Evolutionary conservation across 2,329 filamentous ascomycete genomes (phyloP).

Genomic region (Xylaria digitata): DNA sequence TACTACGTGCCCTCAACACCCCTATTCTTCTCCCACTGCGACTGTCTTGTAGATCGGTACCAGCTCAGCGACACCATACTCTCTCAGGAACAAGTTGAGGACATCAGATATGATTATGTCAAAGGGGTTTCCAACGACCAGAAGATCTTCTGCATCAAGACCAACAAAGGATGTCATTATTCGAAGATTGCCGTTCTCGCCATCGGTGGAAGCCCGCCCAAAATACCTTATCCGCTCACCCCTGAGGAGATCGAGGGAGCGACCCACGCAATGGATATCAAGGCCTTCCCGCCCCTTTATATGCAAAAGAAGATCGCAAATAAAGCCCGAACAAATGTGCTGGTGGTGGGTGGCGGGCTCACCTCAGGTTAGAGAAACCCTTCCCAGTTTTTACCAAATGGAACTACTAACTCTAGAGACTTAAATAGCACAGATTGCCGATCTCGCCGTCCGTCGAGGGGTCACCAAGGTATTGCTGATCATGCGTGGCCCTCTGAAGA

Average conservation of each 20-base stretch:
- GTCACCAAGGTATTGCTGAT: constrained; percentile 76
- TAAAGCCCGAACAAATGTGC: constrained; percentile 66
- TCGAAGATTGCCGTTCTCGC: constrained; percentile 75
- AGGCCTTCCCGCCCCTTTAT: constrained; percentile 64
- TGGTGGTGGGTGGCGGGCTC: constrained; percentile 80
- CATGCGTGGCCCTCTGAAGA: constrained; percentile 68
- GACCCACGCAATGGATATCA: constrained; percentile 72
- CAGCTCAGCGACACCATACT: constrained; percentile 67
- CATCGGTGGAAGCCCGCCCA: constrained; percentile 73
- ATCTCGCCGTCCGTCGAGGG: constrained; percentile 72
- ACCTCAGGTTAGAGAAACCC: constrained; percentile 61
- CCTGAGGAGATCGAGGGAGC: constrained; percentile 52
- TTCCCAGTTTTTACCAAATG: no score
- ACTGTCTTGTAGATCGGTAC: constrained; percentile 68
- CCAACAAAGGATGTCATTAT: constrained; percentile 64
- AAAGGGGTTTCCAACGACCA: constrained; percentile 58
- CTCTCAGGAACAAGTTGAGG: constrained; percentile 67
- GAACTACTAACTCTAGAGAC: no score
- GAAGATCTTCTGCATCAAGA: constrained; percentile 73
- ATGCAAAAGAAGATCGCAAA: constrained; percentile 65
- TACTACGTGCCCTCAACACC: constrained; percentile 73
- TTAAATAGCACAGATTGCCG: constrained; percentile 70
- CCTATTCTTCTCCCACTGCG: constrained; percentile 72
- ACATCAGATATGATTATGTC: constrained; percentile 69
- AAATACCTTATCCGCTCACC: constrained; percentile 52